Base-by-base conservation (phyloP, 1,139 yeast species). In the Sugiyamaella neomexicana region DNA sequence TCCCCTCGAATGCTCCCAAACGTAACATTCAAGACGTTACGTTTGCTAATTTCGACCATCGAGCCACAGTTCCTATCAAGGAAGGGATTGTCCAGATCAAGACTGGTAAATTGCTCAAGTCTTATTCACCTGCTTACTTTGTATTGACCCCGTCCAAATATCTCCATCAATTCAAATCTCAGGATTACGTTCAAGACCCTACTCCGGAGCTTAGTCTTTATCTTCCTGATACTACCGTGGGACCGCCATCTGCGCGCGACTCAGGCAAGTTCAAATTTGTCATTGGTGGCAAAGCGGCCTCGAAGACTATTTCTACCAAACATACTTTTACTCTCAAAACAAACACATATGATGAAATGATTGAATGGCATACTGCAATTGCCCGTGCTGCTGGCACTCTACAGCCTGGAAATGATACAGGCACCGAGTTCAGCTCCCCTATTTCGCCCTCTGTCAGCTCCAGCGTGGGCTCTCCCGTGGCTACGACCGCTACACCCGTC, bases 1-100 rank as follows among this genome's bases (percentile, higher is more conserved):
- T 74, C 10, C 69, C 73, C 2, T 58, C 55, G 34, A 60, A 60
- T 51, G 70, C 73, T 38, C 68, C 72, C 52, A 74, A 74, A 60
- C 73, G 82, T 46, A 66, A 68, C 23, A 58, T 76, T 23, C 64
- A 66, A 10, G 61, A 65, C 40, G 64, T 78, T 36, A 58, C 70
- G 9, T 80, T 75, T 62, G 62, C 73, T 47, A 75, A 78, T 59
- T 64, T 67, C 52, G 67, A 67, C 48, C 77, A 75, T 62, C 67
- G 66, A 41, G 58, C 78, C 5, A 71, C 79, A 8, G 59, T 57
- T 31, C 81, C 83, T 2, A 65, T 78, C 23, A 65, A 77, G 12
- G 80, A 77, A 60, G 83, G 83, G 36, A 61, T 71, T n/a, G 61
- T 77, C 43, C 69, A 69, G 55, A 71, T 74, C 57, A 77, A 78